Evolutionary conservation across 805 yeast genomes (phyloP).

Genomic region (Cyberlindnera xishuangbannaensis): DNA sequence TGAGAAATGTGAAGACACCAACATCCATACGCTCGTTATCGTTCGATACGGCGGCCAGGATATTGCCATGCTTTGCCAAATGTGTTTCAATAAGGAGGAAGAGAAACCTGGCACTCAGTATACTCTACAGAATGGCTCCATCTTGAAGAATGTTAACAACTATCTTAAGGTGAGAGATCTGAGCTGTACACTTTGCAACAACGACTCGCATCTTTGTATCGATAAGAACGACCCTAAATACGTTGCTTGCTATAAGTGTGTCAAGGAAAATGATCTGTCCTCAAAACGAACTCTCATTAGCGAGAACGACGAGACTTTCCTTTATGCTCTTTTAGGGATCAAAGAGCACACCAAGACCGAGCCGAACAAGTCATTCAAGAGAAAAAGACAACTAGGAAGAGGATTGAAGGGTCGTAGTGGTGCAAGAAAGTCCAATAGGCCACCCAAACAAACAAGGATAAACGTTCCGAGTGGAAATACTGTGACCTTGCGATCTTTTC

Average conservation of each 20-base stretch:
- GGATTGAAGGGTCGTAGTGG: constrained; percentile 18
- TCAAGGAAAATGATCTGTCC: constrained; percentile 20
- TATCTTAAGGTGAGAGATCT: constrained; percentile 48
- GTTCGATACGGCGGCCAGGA: constrained; percentile 51
- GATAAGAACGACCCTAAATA: constrained; percentile 16
- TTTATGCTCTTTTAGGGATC: constrained; percentile 42
- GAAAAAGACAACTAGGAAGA: constrained; percentile 34
- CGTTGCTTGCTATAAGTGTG: constrained; percentile 41
- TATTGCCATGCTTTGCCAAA: constrained; percentile 42
- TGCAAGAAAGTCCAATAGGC: constrained; percentile 6
- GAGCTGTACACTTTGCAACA: constrained; percentile 39
- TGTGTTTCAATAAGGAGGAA: constrained; percentile 37
- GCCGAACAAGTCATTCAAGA: constrained; percentile 9
- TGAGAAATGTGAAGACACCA: constrained; percentile 49
- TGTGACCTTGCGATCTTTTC: constrained; percentile 34
- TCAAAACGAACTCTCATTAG: constrained; percentile 29
- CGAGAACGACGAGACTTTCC: constrained; percentile 42
- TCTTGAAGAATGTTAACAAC: constrained; percentile 41
- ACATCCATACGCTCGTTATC: constrained; percentile 46
- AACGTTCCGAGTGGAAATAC: constrained; percentile 35
- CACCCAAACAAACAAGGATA: constrained; percentile 25
- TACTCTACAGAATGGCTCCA: constrained; percentile 47
- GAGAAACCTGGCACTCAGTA: constrained; percentile 46
- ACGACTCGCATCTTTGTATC: constrained; percentile 37
- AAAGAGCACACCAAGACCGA: constrained; percentile 29